These are phyloP conservation scores for Oryza rufipogon DNA, from an alignment of 176 grass and related monocot species.

Conservation along the genomic window DNA sequence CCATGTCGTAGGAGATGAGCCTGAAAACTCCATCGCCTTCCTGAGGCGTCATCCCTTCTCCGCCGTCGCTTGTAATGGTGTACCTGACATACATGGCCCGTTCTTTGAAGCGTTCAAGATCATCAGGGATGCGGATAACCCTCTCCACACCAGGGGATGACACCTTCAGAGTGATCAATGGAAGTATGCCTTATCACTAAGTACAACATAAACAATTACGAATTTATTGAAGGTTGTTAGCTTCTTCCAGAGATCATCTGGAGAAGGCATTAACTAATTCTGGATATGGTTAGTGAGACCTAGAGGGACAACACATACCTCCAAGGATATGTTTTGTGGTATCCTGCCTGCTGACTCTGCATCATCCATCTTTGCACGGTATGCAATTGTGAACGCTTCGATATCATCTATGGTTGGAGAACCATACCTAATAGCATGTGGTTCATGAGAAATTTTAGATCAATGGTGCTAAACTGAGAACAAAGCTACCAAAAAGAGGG, in stretches of 20 bases:
- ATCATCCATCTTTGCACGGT: constrained; percentile 71
- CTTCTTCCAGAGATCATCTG: constrained; percentile 12
- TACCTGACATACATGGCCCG: constrained; percentile 85
- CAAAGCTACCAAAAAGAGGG: background rate
- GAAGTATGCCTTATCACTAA: constrained; percentile 26
- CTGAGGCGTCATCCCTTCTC: constrained; percentile 15
- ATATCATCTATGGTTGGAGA: constrained; percentile 91
- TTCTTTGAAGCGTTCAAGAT: constrained; percentile 96
- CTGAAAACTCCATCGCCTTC: constrained; percentile 76
- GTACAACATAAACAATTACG: constrained; percentile 2
- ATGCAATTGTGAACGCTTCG: constrained; percentile 82
- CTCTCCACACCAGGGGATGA: constrained; percentile 92
- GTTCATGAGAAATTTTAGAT: constrained; percentile 41
- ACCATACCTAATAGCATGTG: constrained; percentile 68
- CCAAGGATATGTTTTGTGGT: constrained; percentile 76
- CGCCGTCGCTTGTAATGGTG: constrained; percentile 13
- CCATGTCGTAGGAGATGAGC: constrained; percentile 78
- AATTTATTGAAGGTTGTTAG: constrained; percentile 17
- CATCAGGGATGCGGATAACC: constrained; percentile 70
- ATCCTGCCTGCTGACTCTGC: constrained; percentile 67
- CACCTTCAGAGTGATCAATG: constrained; percentile 55
- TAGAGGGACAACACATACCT: constrained; percentile 52
- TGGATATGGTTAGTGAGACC: background rate
- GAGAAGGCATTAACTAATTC: constrained; percentile 25
- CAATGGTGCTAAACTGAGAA: constrained; percentile 9